Evolutionary conservation across 257 asterid genomes (phyloP).

Genomic region (Coffea canephora): DNA sequence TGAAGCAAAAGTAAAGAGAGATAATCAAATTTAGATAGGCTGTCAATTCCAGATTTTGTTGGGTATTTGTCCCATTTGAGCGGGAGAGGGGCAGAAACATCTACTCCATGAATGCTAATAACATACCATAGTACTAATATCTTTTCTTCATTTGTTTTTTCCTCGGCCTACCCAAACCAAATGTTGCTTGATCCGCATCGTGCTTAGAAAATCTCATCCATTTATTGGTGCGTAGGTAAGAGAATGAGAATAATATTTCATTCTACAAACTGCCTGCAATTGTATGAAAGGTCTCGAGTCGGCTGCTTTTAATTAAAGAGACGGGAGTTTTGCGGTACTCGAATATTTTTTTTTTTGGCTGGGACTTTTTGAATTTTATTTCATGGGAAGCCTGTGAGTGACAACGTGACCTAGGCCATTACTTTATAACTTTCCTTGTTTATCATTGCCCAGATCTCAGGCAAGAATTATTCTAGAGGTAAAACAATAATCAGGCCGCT

Average conservation of each 20-base stretch:
- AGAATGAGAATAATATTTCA: not conserved
- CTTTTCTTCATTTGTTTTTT: not conserved
- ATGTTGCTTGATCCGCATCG: not conserved
- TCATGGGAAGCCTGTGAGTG: slow-evolving; percentile 35
- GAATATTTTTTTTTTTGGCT: not conserved
- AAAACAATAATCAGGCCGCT: not conserved
- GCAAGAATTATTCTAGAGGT: not conserved
- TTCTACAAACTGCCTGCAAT: not conserved
- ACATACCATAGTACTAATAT: not conserved
- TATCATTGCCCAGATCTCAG: slow-evolving; percentile 21
- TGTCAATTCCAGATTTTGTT: not conserved
- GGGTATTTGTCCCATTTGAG: not conserved
- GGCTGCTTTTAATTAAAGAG: not conserved
- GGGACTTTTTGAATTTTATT: not conserved
- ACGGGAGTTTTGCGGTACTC: not conserved
- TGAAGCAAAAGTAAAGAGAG: not conserved
- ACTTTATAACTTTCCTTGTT: not conserved
- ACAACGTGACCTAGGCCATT: slow-evolving; percentile 15
- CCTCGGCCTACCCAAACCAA: too few species aligned
- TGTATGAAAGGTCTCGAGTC: not conserved
- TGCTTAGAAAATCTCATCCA: not conserved
- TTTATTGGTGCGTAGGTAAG: not conserved
- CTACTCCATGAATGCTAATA: not conserved
- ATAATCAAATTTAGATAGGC: not conserved
- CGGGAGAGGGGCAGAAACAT: slow-evolving; percentile 1